Conservation (phyloP, 2,329 filamentous ascomycete species). For the Lecanicillium sp. region DNA sequence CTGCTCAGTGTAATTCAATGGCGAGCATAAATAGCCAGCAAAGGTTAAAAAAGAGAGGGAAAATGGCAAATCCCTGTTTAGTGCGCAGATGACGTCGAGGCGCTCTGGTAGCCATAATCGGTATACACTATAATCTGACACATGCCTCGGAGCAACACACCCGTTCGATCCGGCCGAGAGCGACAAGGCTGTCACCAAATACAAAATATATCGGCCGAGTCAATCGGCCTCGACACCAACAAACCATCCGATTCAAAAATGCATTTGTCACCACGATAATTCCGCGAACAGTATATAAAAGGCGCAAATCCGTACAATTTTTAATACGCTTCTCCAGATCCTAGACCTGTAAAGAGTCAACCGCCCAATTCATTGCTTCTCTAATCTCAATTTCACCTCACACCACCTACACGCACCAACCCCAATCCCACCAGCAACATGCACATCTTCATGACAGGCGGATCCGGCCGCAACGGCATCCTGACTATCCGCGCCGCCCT, state of each 20-base stretch:
- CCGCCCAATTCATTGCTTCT: neutral
- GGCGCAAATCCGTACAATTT: neutral
- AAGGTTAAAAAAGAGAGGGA: too few species aligned
- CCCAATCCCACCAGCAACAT: slow-evolving; percentile 16
- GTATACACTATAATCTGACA: neutral
- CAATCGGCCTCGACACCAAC: neutral
- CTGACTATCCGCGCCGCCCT: slow-evolving; percentile 33
- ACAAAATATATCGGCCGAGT: slow-evolving; percentile 4
- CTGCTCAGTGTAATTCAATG: too few species aligned
- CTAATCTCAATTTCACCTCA: neutral
- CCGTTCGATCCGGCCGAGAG: too few species aligned
- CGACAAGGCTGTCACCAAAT: too few species aligned
- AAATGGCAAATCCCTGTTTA: too few species aligned
- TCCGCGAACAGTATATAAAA: neutral
- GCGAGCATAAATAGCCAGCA: too few species aligned
- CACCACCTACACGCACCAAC: neutral
- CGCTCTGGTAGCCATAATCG: neutral
- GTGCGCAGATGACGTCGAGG: too few species aligned
- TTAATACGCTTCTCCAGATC: neutral
- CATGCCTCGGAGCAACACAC: neutral
- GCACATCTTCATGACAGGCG: slow-evolving; percentile 40
- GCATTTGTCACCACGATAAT: slow-evolving; percentile 4
- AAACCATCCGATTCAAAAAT: slow-evolving; percentile 3
- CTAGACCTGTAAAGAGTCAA: neutral
- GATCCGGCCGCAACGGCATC: slow-evolving; percentile 37